phyloP scores from a whole-genome alignment of 108 stramenopile species.

The Nannochloropsis oceanica region DNA sequence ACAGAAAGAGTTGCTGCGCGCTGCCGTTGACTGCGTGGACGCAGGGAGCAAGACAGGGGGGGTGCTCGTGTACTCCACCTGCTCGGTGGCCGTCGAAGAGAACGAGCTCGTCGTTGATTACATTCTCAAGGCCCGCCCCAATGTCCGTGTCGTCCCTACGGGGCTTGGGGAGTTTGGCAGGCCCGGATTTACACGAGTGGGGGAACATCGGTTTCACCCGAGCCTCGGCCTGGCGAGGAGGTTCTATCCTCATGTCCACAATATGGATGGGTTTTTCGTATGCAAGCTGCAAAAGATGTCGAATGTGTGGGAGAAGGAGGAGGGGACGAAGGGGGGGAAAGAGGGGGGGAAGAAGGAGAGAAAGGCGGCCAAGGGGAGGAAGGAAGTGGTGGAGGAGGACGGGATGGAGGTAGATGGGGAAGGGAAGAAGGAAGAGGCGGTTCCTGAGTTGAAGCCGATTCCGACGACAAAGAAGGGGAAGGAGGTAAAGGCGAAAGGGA shows the following conservation, averaged over 20 bases:
- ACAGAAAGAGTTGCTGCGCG: conserved; percentile 88
- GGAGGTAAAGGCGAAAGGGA: not conserved
- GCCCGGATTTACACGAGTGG: conserved; percentile 66
- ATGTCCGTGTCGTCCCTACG: conserved; percentile 74
- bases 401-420: not conserved
- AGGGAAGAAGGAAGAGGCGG: not conserved
- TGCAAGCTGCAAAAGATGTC: conserved; percentile 84
- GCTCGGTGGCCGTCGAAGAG: conserved; percentile 85
- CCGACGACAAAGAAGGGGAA: not conserved
- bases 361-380: not conserved
- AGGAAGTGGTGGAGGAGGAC: not conserved
- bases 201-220: conserved; percentile 89
- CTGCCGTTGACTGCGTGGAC: conserved; percentile 88
- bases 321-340: not conserved
- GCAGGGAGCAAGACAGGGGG: conserved; percentile 70
- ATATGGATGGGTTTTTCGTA: conserved; percentile 99
- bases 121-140: conserved; percentile 65
- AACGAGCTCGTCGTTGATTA: conserved; percentile 98
- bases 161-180: conserved; percentile 63
- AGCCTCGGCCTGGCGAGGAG: conserved; percentile 70
- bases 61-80: conserved; percentile 93
- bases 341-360: not conserved
- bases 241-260: conserved; percentile 99
- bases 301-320: conserved; percentile 23
- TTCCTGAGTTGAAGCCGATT: not conserved